Conservation (phyloP, 768 basidiomycete species). For the Kwoniella europaea region DNA sequence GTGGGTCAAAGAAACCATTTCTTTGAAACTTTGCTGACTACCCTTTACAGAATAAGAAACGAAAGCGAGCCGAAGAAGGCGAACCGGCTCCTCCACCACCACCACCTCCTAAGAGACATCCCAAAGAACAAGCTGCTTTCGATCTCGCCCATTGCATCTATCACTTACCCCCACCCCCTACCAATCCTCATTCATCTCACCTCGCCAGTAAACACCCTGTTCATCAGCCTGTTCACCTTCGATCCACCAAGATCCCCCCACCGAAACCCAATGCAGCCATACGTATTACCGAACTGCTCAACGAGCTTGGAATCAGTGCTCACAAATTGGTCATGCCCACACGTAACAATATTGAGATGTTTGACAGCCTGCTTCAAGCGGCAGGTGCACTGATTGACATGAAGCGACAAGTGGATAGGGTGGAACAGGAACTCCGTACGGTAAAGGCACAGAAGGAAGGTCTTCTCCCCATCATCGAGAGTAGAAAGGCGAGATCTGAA, state of each 20-base stretch:
- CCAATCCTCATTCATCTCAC: constrained; percentile 46
- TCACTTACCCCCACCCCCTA: constrained; percentile 32
- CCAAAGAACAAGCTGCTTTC: constrained; percentile 45
- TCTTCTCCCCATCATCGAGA: constrained; percentile 31
- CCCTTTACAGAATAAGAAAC: constrained; percentile 49
- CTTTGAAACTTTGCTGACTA: background rate
- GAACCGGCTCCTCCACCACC: constrained; percentile 18
- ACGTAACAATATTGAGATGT: constrained; percentile 71
- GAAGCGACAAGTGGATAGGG: constrained; percentile 82
- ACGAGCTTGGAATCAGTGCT: constrained; percentile 75
- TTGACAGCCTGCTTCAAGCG: constrained; percentile 76
- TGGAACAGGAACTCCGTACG: constrained; percentile 81
- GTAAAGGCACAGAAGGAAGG: constrained; percentile 63
- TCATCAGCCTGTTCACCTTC: constrained; percentile 71
- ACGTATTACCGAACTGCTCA: constrained; percentile 75
- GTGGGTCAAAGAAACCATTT: constrained; percentile 26
- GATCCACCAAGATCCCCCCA: constrained; percentile 80
- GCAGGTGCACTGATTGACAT: constrained; percentile 76
- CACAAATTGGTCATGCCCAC: constrained; percentile 93
- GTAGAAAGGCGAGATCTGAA: constrained; percentile 57
- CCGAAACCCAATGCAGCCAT: constrained; percentile 73
- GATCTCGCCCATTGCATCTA: constrained; percentile 51
- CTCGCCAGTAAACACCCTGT: constrained; percentile 48
- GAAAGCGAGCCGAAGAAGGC: constrained; percentile 50
- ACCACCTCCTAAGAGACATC: constrained; percentile 27